phyloP scores from a whole-genome alignment of 2,329 filamentous ascomycete genomes.

The Ophiostoma sp. region DNA sequence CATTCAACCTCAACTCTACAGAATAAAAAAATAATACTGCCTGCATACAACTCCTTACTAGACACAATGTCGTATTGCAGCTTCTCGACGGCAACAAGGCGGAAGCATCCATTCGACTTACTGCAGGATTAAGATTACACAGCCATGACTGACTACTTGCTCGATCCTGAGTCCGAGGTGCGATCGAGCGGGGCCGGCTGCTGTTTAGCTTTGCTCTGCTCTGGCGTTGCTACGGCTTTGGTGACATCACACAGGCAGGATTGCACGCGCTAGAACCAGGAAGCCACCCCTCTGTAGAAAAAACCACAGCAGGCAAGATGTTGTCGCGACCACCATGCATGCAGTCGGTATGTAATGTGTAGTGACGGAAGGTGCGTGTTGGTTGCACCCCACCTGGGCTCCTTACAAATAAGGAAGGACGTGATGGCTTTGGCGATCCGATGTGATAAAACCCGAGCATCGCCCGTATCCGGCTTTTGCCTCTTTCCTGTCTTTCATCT shows the following conservation, averaged over 20 bases:
- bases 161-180: constrained; percentile 5
- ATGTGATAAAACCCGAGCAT: constrained; percentile 2
- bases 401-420: background rate
- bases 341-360: background rate
- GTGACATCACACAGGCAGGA: constrained; percentile 13
- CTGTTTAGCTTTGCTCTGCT: too few relatives aligned
- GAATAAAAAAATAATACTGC: too few relatives aligned
- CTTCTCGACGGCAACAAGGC: background rate
- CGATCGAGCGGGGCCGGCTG: constrained; percentile 1
- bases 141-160: background rate
- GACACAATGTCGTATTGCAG: background rate
- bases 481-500: background rate
- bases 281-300: constrained; percentile 13
- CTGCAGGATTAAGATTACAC: background rate
- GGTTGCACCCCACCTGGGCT: background rate
- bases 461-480: background rate
- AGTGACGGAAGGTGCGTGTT: background rate
- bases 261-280: constrained; percentile 1
- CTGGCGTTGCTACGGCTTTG: background rate
- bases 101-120: constrained; percentile 1
- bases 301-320: background rate
- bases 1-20: too few relatives aligned
- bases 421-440: constrained; percentile 2
- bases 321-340: background rate
- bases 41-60: background rate